Evolutionary conservation across 139 green algal species (phyloP), one percentile per base, ranked within the genome.

Genomic region (Pycnococcus provasolii): DNA sequence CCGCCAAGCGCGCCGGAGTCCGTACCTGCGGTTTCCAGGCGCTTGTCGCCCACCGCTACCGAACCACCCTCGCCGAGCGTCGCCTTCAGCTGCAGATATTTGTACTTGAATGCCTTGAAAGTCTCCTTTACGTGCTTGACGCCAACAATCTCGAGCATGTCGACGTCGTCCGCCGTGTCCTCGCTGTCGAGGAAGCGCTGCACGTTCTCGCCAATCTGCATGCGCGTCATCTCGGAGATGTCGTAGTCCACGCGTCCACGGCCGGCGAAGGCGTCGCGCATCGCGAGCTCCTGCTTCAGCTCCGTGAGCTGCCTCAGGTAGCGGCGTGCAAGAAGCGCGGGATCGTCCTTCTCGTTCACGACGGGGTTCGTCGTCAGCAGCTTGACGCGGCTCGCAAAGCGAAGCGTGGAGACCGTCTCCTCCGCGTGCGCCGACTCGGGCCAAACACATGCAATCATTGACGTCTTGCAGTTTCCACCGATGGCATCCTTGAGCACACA

Each of bases 201-300:
- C n/a, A 71, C 60, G 2, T 50, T 53, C 51, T 42, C 54, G 63
- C 60, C 71, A 60, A 91, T 75, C 65, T 90, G 84, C 37, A 60
- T 39, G 6, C 79, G 62, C 62, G 89, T 80, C 5, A 76, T 70
- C 4, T 89, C 83, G 8, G 51, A 73, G 42, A 87, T 53, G 68
- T 89, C 85, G 60, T 93, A 93, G 44, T 52, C 79, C 13, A 89
- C 64, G 1, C 75, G 70, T 2, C 72, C 72, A 4, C 75, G 60
- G 26, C 83, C 83, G 45, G 71, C 81, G 78, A 94, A 78, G 50
- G 83, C 80, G 66, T 94, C 87, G 1, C 81, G 60, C 86, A 91
- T 91, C 9, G 83, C 82, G 51, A 94, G 81, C 80, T 94, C 87
- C 72, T 87, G 82, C 75, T 87, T 87, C 42, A 94, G 80, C 67